Percentiles rank a stretch among this genome's conserved stretches.
Conservation (phyloP, 192 early-diverging fungal species). For the Dissophora ornata region DNA sequence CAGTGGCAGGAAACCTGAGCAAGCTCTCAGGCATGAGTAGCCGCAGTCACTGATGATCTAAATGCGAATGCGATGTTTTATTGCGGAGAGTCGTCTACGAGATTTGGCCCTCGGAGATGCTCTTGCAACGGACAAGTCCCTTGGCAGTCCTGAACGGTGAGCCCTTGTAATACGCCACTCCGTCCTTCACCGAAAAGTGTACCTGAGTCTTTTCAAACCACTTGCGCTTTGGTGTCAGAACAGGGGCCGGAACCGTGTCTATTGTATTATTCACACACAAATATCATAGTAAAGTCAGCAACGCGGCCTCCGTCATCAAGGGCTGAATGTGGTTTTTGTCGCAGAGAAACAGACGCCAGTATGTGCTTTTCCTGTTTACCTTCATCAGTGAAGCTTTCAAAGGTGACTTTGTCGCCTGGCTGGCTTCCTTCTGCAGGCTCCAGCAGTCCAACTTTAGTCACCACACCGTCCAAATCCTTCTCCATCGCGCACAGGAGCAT, state of each 20-base stretch:
- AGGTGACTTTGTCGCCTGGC: conserved; percentile 64
- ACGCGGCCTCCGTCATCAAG: no score
- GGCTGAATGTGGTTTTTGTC: no score
- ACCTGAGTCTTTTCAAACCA: conserved; percentile 49
- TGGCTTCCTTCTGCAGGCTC: conserved; percentile 61
- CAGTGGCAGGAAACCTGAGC: no score
- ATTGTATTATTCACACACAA: background rate
- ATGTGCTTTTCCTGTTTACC: conserved; percentile 13
- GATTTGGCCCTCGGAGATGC: conserved; percentile 37
- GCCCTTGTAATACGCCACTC: conserved; percentile 46
- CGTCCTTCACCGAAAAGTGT: conserved; percentile 42
- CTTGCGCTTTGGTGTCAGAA: conserved; percentile 49
- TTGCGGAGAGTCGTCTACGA: conserved; percentile 22
- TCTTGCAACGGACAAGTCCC: conserved; percentile 43
- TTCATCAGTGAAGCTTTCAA: conserved; percentile 56
- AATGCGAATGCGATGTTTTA: no score
- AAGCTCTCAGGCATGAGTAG: no score
- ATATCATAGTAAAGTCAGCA: conserved; percentile 3
- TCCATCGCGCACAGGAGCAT: conserved; percentile 73
- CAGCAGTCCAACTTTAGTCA: conserved; percentile 63
- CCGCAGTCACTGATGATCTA: no score
- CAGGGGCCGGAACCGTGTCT: conserved; percentile 32
- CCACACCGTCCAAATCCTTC: conserved; percentile 39
- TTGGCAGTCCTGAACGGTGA: conserved; percentile 42
- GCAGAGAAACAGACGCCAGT: no score